These are phyloP conservation scores for Penicillium expansum DNA, from an alignment of 2,329 filamentous ascomycete genomes.

Conservation along the genomic window DNA sequence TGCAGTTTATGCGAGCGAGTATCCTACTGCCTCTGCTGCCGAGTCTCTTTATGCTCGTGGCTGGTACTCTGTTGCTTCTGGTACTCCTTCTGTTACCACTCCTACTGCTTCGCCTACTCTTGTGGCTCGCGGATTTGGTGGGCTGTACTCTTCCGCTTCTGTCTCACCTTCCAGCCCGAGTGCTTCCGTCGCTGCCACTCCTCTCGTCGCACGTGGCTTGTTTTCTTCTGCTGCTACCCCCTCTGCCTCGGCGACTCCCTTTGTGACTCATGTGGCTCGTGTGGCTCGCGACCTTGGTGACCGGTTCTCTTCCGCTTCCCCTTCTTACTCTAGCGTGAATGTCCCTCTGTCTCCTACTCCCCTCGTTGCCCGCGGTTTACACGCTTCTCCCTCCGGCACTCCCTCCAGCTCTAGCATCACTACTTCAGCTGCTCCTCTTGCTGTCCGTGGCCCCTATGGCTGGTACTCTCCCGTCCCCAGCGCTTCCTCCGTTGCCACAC, in stretches of 20 bases:
- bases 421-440: slow-evolving; percentile 7
- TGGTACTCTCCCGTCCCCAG: slow-evolving; percentile 2
- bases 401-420: background rate
- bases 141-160: slow-evolving; percentile 3
- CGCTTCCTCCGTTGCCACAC: background rate
- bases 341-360: background rate
- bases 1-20: background rate
- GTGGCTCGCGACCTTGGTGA: background rate
- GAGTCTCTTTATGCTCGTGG: slow-evolving; percentile 4
- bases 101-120: slow-evolving; percentile 6
- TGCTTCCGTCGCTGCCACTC: background rate
- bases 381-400: background rate
- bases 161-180: background rate
- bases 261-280: slow-evolving; percentile 2
- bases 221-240: background rate
- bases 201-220: slow-evolving; percentile 1
- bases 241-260: background rate
- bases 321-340: background rate
- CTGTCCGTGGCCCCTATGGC: slow-evolving; percentile 4
- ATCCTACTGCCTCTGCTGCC: background rate
- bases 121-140: slow-evolving; percentile 13
- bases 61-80: slow-evolving; percentile 11
- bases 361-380: background rate
- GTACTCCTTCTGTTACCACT: background rate
- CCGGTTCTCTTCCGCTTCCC: background rate